Conservation (phyloP, 306 rosid species). For the Glycine soja region DNA sequence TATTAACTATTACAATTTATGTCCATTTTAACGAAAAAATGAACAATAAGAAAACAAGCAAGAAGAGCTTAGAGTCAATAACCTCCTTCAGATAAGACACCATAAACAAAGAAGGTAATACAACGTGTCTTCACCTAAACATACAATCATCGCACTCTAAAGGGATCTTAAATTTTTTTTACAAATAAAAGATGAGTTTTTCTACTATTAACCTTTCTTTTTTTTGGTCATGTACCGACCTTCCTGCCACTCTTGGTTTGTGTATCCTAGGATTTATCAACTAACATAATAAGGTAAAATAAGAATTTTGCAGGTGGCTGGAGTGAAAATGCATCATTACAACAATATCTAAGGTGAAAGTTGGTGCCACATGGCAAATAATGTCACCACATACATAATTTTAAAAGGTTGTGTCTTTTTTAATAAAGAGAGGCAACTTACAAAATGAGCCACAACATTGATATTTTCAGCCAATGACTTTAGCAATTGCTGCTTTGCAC, state of each 20-base stretch:
- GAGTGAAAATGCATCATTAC: neutral
- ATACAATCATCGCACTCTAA: too few relatives aligned
- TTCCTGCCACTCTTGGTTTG: constrained; percentile 19
- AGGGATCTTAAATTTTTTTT: too few relatives aligned
- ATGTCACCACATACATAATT: neutral
- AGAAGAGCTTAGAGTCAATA: constrained; percentile 29
- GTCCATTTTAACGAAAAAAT: constrained; percentile 13
- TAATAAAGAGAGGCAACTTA: constrained; percentile 51
- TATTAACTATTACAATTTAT: constrained; percentile 22
- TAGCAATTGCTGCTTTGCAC: constrained; percentile 73
- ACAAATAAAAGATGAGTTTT: too few relatives aligned
- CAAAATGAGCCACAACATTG: constrained; percentile 79
- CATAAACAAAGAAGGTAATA: too few relatives aligned
- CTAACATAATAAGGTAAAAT: neutral
- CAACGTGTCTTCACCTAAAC: too few relatives aligned
- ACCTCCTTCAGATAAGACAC: constrained; percentile 84
- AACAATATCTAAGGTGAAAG: constrained; percentile 17
- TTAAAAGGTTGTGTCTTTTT: neutral
- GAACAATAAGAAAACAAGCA: constrained; percentile 29
- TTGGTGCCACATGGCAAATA: constrained; percentile 12
- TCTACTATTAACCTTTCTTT: too few relatives aligned
- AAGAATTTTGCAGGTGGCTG: neutral
- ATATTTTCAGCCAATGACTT: constrained; percentile 68
- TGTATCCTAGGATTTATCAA: constrained; percentile 36
- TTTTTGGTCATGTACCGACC: constrained; percentile 5